Base-by-base conservation (phyloP, 1,284 basidiomycete genomes). In the Takashimella koratensis region DNA sequence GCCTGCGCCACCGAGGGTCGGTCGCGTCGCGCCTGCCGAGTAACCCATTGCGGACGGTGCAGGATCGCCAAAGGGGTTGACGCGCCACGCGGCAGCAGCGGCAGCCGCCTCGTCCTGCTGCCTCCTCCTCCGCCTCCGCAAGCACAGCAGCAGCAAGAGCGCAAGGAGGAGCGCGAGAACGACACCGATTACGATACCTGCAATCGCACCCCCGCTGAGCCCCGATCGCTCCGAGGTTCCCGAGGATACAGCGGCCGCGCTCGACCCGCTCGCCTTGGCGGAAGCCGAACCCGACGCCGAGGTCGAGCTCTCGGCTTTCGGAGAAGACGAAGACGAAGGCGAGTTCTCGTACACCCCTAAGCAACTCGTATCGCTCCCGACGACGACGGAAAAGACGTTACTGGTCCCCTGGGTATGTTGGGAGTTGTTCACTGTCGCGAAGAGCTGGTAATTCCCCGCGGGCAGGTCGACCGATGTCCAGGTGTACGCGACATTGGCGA, bases 101-200 rank as follows among this genome's bases (percentile, higher is more conserved):
- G 16, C 22, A 22, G 44, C 30, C 44, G 23, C 1, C 20, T 39
- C 47, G 30, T 49, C 3, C 47, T 24, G 22, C 22, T 22, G 30
- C 27, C 21, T 36, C 21, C 52, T 47, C 40, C 55, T 49, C 20
- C 60, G 56, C 25, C 55, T 49, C 40, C 60, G 42, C 5, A 55
- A 36, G 40, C 59, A 40, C 45, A 47, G 21, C 47, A 48, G 23
- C 43, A 42, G 40, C 51, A 52, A 50, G 23, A 70, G 56, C 62
- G 62, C 39, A 67, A 52, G 11, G 53, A 69, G 39, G 1, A 63
- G 24, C 1, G 51, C 64, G 12, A 67, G 47, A n/a, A 60, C 43
- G 2, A 65, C 66, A 16, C 69, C 73, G 27, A 72, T 54, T 22
- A 70, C 70, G 19, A 68, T 66, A 5, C 73, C 73, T 1, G 63